Evolutionary conservation across 129 eudicot species (phyloP).

Genomic region (Tanacetum coccineum): DNA sequence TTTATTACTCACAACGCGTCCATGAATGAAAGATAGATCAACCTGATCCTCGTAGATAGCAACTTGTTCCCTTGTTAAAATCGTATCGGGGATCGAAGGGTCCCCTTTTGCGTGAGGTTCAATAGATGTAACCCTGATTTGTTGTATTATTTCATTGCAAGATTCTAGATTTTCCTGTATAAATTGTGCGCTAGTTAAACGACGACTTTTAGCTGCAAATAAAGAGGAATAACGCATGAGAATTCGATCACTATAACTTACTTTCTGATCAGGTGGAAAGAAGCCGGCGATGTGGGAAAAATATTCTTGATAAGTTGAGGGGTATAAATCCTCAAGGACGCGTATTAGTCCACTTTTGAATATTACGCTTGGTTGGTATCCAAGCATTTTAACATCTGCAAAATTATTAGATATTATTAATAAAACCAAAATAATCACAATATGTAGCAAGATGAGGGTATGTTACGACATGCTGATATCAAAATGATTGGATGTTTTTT

Average conservation of each 20-base stretch:
- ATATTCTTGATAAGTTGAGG: neutral
- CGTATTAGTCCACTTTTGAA: conserved; percentile 40
- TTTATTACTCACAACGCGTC: conserved; percentile 1
- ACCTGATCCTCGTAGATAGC: conserved; percentile 24
- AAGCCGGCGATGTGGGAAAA: conserved; percentile 31
- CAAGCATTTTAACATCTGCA: conserved; percentile 43
- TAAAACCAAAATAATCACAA: neutral
- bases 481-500: no score
- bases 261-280: conserved; percentile 48
- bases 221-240: neutral
- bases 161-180: conserved; percentile 37
- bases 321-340: conserved; percentile 23
- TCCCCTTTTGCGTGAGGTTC: conserved; percentile 4
- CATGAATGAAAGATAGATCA: conserved; percentile 35
- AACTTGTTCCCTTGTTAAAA: conserved; percentile 26
- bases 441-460: neutral
- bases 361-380: conserved; percentile 46
- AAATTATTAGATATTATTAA: neutral
- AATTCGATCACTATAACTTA: conserved; percentile 1
- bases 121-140: conserved; percentile 10
- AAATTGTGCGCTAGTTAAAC: neutral
- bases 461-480: no score
- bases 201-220: neutral
- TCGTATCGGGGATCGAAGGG: conserved; percentile 60
- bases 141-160: conserved; percentile 36